Conservation (phyloP, 1,284 basidiomycete genomes). For the Trichosporon inkin region DNA sequence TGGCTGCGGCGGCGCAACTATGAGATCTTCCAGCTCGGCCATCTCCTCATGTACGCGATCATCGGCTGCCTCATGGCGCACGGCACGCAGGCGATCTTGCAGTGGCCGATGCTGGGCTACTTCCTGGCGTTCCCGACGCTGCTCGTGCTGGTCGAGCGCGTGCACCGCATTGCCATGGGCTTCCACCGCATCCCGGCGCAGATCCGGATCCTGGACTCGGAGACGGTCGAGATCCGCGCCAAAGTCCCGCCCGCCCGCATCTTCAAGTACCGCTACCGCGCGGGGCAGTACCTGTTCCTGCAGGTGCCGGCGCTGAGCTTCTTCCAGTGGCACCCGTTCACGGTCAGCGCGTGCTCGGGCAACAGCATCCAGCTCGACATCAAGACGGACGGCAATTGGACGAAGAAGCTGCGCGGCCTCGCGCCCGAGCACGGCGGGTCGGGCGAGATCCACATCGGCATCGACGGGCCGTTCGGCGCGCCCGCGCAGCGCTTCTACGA, state of each 20-base stretch:
- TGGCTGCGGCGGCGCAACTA: constrained; percentile 27
- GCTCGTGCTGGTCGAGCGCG: constrained; percentile 29
- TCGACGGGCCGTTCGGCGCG: constrained; percentile 35
- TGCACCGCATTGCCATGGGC: constrained; percentile 19
- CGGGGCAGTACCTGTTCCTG: constrained; percentile 34
- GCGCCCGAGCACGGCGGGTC: not conserved
- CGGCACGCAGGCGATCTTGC: constrained; percentile 28
- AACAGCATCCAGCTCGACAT: constrained; percentile 29
- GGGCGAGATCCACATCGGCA: constrained; percentile 24
- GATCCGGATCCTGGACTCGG: constrained; percentile 27
- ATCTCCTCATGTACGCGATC: constrained; percentile 37
- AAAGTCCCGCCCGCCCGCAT: constrained; percentile 20
- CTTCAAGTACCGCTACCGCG: constrained; percentile 25
- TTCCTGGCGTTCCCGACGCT: constrained; percentile 37
- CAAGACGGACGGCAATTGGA: constrained; percentile 38
- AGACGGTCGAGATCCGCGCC: constrained; percentile 28
- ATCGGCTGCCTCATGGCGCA: constrained; percentile 32
- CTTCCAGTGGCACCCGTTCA: constrained; percentile 37
- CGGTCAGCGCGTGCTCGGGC: constrained; percentile 27
- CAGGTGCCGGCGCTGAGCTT: constrained; percentile 25
- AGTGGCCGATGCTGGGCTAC: constrained; percentile 35
- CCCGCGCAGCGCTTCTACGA: constrained; percentile 38
- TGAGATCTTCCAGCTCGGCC: constrained; percentile 33
- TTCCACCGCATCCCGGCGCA: constrained; percentile 26
- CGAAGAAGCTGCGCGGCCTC: constrained; percentile 21